These are phyloP conservation scores for Mytilinidion resinicola DNA, from an alignment of 495 filamentous ascomycete genomes.

Conservation along the genomic window DNA sequence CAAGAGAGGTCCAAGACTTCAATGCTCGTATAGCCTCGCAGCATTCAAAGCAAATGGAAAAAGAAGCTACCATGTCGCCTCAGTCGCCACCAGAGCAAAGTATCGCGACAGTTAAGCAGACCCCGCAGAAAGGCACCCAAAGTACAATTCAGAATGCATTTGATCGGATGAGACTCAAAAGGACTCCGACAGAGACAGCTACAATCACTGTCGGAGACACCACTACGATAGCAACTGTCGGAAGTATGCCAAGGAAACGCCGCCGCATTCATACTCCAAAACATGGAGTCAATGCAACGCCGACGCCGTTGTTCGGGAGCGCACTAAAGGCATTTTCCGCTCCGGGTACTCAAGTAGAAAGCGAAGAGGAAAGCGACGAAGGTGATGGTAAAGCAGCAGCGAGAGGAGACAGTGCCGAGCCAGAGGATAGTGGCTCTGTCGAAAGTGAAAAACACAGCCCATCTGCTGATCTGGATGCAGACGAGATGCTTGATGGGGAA, in stretches of 20 bases:
- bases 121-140: slow-evolving; percentile 32
- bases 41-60: slow-evolving; percentile 9
- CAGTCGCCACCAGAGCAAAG: slow-evolving; percentile 3
- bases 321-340: slow-evolving; percentile 70
- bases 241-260: slow-evolving; percentile 43
- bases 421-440: slow-evolving; percentile 3
- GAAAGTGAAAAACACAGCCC: too few relatives aligned
- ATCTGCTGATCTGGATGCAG: slow-evolving; percentile 15
- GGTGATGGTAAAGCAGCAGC: slow-evolving; percentile 10
- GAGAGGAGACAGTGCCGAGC: neutral
- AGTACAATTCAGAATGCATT: slow-evolving; percentile 58
- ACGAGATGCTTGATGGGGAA: neutral
- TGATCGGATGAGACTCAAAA: slow-evolving; percentile 60
- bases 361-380: slow-evolving; percentile 25
- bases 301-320: slow-evolving; percentile 53
- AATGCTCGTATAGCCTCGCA: slow-evolving; percentile 34
- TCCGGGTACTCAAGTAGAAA: slow-evolving; percentile 47
- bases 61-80: neutral
- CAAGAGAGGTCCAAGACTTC: slow-evolving; percentile 35
- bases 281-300: slow-evolving; percentile 20
- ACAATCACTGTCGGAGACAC: slow-evolving; percentile 84
- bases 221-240: slow-evolving; percentile 60
- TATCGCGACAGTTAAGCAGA: slow-evolving; percentile 16
- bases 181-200: slow-evolving; percentile 62
- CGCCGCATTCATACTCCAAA: slow-evolving; percentile 32